Evolutionary conservation across 2,329 filamentous ascomycete genomes (phyloP), one percentile per base, ranked within the genome.

Genomic region (Penicillium sp.): DNA sequence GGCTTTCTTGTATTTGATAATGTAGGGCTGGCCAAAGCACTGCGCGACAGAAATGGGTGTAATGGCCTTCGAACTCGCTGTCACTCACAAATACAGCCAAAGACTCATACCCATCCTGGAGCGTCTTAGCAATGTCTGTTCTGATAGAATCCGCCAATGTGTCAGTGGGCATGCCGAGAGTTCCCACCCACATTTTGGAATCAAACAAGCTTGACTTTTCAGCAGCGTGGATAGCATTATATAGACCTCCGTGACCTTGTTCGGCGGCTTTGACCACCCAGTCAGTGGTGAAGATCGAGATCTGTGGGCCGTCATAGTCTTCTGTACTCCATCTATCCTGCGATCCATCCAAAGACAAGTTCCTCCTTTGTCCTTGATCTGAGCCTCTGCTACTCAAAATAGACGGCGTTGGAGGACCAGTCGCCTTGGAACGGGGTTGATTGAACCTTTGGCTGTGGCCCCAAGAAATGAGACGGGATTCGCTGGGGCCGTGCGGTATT

Each of bases 1-100:
- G 92, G 68, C 93, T 93, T 71, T 97, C 93, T 2, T 93, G 93
- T 61, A 97, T 95, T 72, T 96, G 91, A 73, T 97, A 97, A 74
- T 97, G 92, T 74, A 97, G 94, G 59, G 96, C 91, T 1, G 93
- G 93, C 91, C 92, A 97, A 8, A 97, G 79, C 47, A 97, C 95
- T 8, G 93, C 89, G 76, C 96, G 96, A 84, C 92, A 97, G 72
- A 93, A 97, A 75, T 97, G 92, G 13, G 87, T 84, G 68, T 97
- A 97, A 74, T 96, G 91, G 0, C 91, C 91, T 66, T 96, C 89
- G 67, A 96, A 91, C 74, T 97, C 91, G 70, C 88, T 91, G 76
- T 97, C 93, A 57, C 85, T 88, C 72, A 89, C 88, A 70, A 88
- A 96, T 29, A 97, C 91, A 2, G 88, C 85, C 59, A 95, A 74